Base-by-base conservation (phyloP, 352 stramenopile genomes). In the Globisporangium camurandrum region DNA sequence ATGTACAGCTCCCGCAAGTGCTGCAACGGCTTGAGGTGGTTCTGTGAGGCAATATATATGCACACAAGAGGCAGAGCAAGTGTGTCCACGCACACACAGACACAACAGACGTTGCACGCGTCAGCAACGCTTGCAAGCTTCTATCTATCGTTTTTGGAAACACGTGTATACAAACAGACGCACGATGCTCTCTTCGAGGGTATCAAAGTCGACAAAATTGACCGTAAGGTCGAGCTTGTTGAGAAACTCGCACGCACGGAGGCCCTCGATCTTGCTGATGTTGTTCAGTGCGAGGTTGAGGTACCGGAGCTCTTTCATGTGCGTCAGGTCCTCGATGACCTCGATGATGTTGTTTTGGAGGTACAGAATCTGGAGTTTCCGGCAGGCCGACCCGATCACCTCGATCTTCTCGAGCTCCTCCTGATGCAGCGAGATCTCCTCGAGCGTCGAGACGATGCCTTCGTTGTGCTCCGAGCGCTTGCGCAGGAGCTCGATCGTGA, bases 341-440 rank as follows among this genome's bases (percentile, higher is more conserved):
- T 84, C 64, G 56, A 98, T 98, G 57, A 98, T 97, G 68, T 98
- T 98, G 75, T 98, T 98, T 58, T 98, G 92, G 33, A 98, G 71
- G 53, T 98, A 95, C 17, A 98, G 56, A 43, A 98, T 98, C 49
- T 92, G 94, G 19, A 98, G 61, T 49, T 92, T 88, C 28, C 86
- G 75, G 50, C 93, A 98, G 17, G 84, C 80, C 49, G 69, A 75
- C 34, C 88, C 89, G 40, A 98, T 83, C 9, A 96, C 67, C 23
- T 94, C 69, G 56, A 98, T 97, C 49, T 76, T 78, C 66, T 96
- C 89, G 37, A 98, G 66, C 61, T 98, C 92, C 59, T 97, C 88
- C 67, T 94, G 83, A 54, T 93, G 81, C 27, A 98, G 61, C 37
- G 86, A 89, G 20, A 98, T 81, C 69, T 98, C 93, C 58, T 98